Evolutionary conservation across 495 filamentous ascomycete species (phyloP), one percentile per base, ranked within the genome.

Genomic region (Hypoxylon perforatum): DNA sequence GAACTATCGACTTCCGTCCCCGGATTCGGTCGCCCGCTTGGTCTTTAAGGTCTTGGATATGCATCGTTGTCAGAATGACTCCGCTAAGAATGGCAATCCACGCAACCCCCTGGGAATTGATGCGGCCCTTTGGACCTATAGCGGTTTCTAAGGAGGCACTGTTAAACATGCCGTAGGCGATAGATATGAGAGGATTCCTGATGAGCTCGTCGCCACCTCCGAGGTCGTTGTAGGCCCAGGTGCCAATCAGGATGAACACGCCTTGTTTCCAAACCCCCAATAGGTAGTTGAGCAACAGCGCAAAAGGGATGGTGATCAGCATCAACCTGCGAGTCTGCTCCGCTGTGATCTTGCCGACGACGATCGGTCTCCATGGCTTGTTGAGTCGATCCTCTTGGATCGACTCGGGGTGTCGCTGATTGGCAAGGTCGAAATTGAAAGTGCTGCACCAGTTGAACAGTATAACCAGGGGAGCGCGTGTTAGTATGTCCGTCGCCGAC

Each of bases 291-390:
- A 79, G 14, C 4, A 54, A 45, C 28, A 82, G 52, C 15, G 70
- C 73, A 10, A 77, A 4, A 0, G 83, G 78, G 38, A 84, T 73
- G 6, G 65, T 21, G 3, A 61, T 30, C 0, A 85, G 65, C 22
- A 87, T 38, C 1, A 76, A 38, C 2, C 65, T 59, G 23, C 76
- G 73, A 4, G 83, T 75, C 33, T 82, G 72, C 0, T 65, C 66
- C 0, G 66, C 38, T 8, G 76, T 79, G 11, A 87, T 67, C 9
- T 76, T 74, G 1, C 75, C 69, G 0, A 71, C 65, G 0, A 83
- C 84, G 3, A 89, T 73, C 0, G 84, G 82, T 0, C 86, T 78
- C 84, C 85, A 88, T 2, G 83, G 82, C 70, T 88, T 90, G 75
- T 90, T 90, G 64, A 85, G 61, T 0, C 36, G 11, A 58, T 87